These are phyloP conservation scores for Fragilaria radians DNA, from an alignment of 108 stramenopile species.

Conservation along the genomic window DNA sequence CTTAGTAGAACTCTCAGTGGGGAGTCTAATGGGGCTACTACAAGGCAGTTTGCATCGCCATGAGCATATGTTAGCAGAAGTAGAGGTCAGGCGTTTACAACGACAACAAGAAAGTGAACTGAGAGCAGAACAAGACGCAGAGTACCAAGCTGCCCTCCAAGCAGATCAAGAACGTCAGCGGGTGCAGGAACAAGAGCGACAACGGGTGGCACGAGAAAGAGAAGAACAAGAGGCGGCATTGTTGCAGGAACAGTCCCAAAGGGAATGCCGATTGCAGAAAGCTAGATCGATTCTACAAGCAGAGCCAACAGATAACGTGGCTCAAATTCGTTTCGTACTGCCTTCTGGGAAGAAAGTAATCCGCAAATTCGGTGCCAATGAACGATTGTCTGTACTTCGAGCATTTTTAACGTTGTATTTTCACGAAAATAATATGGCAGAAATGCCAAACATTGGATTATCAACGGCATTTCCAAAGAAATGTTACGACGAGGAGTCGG, in stretches of 20 bases:
- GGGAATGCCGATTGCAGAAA: conserved; percentile 28
- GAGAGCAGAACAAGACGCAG: conserved; percentile 72
- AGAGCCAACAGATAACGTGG: conserved; percentile 23
- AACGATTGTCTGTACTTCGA: conserved; percentile 48
- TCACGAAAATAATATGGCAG: conserved; percentile 41
- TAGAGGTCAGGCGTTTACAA: conserved; percentile 40
- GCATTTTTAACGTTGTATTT: conserved; percentile 71
- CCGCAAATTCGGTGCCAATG: conserved; percentile 55
- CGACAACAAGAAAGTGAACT: conserved; percentile 65
- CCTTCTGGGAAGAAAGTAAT: conserved; percentile 74
- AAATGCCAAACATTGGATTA: conserved; percentile 48
- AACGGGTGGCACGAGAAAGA: conserved; percentile 1
- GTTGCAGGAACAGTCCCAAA: conserved; percentile 16
- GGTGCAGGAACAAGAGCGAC: conserved; percentile 25
- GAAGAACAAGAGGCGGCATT: conserved; percentile 7
- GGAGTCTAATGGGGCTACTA: conserved; percentile 35
- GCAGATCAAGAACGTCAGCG: conserved; percentile 68
- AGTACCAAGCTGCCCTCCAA: conserved; percentile 67
- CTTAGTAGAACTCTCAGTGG: conserved; percentile 29
- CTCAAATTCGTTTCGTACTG: conserved; percentile 61
- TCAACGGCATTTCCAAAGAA: conserved; percentile 73
- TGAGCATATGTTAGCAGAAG: conserved; percentile 34
- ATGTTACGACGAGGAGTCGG: conserved; percentile 39
- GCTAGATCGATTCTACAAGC: conserved; percentile 31
- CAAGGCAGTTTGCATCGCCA: conserved; percentile 42